Percentiles rank a stretch among this genome's conserved stretches.
phyloP scores from a whole-genome alignment of 1,284 basidiomycete species.

The Ganoderma meredithae region DNA sequence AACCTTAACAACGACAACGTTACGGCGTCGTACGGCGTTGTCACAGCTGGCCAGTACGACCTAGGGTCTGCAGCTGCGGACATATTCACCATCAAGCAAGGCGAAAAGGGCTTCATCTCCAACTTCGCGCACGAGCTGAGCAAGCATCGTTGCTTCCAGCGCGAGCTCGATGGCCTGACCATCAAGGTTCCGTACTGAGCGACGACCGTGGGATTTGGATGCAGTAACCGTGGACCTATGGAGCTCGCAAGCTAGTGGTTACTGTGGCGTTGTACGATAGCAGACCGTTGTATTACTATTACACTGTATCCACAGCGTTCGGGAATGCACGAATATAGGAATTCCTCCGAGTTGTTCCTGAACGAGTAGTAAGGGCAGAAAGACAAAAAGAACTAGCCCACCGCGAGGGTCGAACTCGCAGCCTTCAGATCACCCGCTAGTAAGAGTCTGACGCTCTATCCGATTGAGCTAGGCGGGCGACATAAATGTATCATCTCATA shows the following conservation, averaged over 20 bases:
- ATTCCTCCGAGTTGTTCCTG: too few relatives aligned
- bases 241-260: not conserved
- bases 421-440: conserved; percentile 71
- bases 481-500: not conserved
- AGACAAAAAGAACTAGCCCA: conserved; percentile 61
- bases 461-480: conserved; percentile 87
- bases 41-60: conserved; percentile 61
- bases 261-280: not conserved
- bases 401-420: conserved; percentile 93
- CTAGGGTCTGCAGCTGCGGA: conserved; percentile 49
- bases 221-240: not conserved
- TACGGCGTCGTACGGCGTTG: conserved; percentile 64
- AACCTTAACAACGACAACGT: conserved; percentile 48
- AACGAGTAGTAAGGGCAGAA: not conserved
- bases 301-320: not conserved
- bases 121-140: conserved; percentile 69
- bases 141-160: conserved; percentile 67
- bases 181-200: conserved; percentile 62
- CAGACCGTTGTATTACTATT: not conserved
- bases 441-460: conserved; percentile 85
- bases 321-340: not conserved
- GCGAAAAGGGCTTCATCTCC: conserved; percentile 59
- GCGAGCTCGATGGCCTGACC: conserved; percentile 65
- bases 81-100: conserved; percentile 50
- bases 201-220: not conserved